Percentiles rank a stretch among this genome's conserved stretches.
Conservation (phyloP, 1,139 yeast species). For the Blastobotrys persicus region DNA sequence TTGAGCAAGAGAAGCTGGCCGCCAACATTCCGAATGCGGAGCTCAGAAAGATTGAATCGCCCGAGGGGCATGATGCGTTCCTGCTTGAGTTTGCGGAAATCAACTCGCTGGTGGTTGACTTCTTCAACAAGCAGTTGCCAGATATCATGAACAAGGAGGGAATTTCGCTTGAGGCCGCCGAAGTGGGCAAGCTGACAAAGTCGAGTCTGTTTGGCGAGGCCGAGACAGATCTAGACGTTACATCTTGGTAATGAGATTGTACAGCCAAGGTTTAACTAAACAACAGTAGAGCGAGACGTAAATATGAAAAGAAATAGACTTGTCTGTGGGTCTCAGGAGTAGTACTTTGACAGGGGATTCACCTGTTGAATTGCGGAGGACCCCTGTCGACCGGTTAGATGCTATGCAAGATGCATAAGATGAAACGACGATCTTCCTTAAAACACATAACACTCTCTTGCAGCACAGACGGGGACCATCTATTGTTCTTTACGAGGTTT, state of each 20-base stretch:
- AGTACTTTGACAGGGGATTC: neutral
- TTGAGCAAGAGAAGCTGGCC: constrained; percentile 86
- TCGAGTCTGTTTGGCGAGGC: constrained; percentile 93
- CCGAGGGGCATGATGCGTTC: constrained; percentile 99
- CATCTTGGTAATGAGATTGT: constrained; percentile 81
- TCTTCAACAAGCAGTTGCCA: constrained; percentile 56
- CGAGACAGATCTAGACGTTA: constrained; percentile 60
- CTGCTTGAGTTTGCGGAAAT: constrained; percentile 82
- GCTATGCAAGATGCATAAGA: neutral
- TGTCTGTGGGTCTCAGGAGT: no score
- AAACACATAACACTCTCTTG: neutral
- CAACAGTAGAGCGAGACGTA: no score
- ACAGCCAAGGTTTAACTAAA: neutral
- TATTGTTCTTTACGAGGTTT: no score
- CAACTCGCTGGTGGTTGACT: constrained; percentile 64
- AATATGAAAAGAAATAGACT: no score
- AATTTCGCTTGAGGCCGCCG: constrained; percentile 55
- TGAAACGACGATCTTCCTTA: neutral
- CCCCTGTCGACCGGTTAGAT: neutral
- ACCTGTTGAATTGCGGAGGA: neutral
- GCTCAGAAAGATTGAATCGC: constrained; percentile 73
- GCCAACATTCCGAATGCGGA: constrained; percentile 66
- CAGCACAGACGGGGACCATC: no score
- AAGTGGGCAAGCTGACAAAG: constrained; percentile 47
- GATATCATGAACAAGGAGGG: constrained; percentile 52